A percentile compares a stretch with the other conserved stretches of the same genome.
These are phyloP conservation scores for Pholiota conissans DNA, from an alignment of 768 basidiomycete genomes.

Conservation along the genomic window DNA sequence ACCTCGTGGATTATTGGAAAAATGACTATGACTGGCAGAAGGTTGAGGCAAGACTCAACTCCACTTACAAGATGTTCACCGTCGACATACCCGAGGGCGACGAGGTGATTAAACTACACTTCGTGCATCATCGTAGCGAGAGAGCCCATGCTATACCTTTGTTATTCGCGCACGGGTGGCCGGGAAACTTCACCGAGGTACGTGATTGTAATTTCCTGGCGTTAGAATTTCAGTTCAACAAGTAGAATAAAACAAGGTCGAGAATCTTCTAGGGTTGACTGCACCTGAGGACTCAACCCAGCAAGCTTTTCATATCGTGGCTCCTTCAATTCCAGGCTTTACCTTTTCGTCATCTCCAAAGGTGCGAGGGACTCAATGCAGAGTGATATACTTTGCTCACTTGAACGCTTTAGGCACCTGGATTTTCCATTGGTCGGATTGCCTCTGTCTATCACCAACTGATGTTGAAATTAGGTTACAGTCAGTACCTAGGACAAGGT, in stretches of 20 bases:
- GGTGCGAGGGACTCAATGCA: slow-evolving; percentile 9
- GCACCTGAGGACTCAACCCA: slow-evolving; percentile 27
- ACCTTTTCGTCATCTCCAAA: slow-evolving; percentile 32
- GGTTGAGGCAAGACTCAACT: slow-evolving; percentile 47
- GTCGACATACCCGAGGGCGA: slow-evolving; percentile 46
- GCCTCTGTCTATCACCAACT: slow-evolving; percentile 32
- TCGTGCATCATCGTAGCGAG: slow-evolving; percentile 47
- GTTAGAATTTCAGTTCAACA: neutral
- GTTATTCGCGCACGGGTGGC: slow-evolving; percentile 59
- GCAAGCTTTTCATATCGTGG: slow-evolving; percentile 34
- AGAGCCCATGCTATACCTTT: slow-evolving; percentile 45
- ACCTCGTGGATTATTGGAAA: slow-evolving; percentile 47
- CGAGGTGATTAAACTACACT: slow-evolving; percentile 50
- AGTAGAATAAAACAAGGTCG: slow-evolving; percentile 19
- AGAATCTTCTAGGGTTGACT: slow-evolving; percentile 26
- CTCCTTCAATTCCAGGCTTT: slow-evolving; percentile 32
- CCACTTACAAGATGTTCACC: slow-evolving; percentile 49
- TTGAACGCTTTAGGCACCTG: slow-evolving; percentile 20
- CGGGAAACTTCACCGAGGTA: slow-evolving; percentile 37
- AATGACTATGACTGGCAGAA: slow-evolving; percentile 49
- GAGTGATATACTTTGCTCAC: neutral
- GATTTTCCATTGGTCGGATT: slow-evolving; percentile 23
- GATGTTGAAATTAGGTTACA: slow-evolving; percentile 31
- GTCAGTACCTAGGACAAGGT: slow-evolving; percentile 29
- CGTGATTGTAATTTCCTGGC: neutral